These are phyloP conservation scores for Candida nanaspora DNA, from an alignment of 805 yeast species.

Conservation along the genomic window DNA sequence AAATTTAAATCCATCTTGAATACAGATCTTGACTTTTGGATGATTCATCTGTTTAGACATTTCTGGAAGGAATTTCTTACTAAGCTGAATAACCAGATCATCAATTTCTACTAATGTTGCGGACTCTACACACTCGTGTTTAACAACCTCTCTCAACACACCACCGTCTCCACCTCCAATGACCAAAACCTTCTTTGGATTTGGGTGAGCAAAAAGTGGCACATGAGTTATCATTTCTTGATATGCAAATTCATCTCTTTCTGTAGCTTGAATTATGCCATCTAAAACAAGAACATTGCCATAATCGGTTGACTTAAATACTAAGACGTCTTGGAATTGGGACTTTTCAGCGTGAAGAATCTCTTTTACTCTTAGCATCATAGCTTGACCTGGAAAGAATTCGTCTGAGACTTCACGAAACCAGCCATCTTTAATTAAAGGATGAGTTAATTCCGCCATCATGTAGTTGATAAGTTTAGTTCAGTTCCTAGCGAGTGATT, in stretches of 20 bases:
- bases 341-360: conserved; percentile 64
- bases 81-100: conserved; percentile 66
- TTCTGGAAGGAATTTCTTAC: conserved; percentile 64
- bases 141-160: conserved; percentile 79
- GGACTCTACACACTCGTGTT: conserved; percentile 48
- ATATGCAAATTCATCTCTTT: conserved; percentile 87
- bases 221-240: conserved; percentile 88
- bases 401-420: conserved; percentile 68
- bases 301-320: conserved; percentile 66
- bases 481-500: too few relatives aligned
- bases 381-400: conserved; percentile 83
- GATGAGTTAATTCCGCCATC: conserved; percentile 35
- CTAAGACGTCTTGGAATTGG: conserved; percentile 73
- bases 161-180: conserved; percentile 98
- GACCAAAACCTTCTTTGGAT: conserved; percentile 71
- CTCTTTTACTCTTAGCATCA: conserved; percentile 54
- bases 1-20: conserved; percentile 81
- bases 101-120: conserved; percentile 88
- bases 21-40: conserved; percentile 56
- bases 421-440: conserved; percentile 63
- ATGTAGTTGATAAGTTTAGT: not conserved
- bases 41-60: conserved; percentile 66
- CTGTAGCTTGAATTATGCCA: conserved; percentile 88
- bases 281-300: conserved; percentile 88
- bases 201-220: conserved; percentile 69